Conservation (phyloP, 176 grass and related monocot genomes). For the Cocos nucifera region DNA sequence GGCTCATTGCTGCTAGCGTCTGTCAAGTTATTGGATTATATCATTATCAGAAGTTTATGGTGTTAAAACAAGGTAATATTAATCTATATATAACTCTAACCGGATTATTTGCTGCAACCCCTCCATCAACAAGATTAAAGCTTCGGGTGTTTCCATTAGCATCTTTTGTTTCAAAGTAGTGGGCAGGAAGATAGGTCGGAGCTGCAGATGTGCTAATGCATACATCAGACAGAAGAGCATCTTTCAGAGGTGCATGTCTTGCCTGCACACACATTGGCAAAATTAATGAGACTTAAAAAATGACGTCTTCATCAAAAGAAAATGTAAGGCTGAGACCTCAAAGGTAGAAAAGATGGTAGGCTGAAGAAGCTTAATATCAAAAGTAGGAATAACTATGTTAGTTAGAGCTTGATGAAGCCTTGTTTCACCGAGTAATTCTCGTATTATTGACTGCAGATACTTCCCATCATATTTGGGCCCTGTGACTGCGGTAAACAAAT, state of each 20-base stretch:
- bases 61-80: no score
- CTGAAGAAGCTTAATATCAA: constrained; percentile 42
- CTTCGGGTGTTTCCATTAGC: constrained; percentile 8
- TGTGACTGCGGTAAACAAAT: neutral
- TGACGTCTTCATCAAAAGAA: no score
- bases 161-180: constrained; percentile 39
- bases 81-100: constrained; percentile 21
- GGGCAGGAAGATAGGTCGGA: constrained; percentile 57
- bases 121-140: constrained; percentile 70
- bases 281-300: no score
- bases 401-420: constrained; percentile 39
- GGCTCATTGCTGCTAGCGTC: constrained; percentile 47
- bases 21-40: neutral
- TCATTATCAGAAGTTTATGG: neutral
- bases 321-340: constrained; percentile 23
- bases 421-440: constrained; percentile 22
- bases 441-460: constrained; percentile 44
- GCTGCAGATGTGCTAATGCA: constrained; percentile 76
- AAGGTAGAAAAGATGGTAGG: constrained; percentile 66
- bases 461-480: constrained; percentile 25
- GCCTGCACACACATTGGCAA: constrained; percentile 19
- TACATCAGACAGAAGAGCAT: constrained; percentile 44
- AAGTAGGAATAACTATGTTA: constrained; percentile 52
- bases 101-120: no score
- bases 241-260: constrained; percentile 25